Conservation (phyloP, 2,329 filamentous ascomycete genomes). For the Cladosporium velox region DNA sequence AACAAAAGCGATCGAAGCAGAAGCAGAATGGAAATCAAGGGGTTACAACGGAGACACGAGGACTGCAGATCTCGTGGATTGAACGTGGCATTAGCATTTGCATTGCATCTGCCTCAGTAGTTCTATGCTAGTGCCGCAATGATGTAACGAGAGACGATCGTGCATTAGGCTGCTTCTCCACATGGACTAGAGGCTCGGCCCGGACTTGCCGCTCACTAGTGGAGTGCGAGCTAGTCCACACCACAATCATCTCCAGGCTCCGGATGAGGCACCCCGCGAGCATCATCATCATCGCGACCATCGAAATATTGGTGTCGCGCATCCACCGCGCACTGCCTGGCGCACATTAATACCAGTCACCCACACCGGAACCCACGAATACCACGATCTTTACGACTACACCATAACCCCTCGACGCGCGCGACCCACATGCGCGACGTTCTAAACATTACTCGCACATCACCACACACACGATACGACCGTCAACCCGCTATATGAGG, state of each 20-base stretch:
- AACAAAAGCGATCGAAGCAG: too few relatives aligned
- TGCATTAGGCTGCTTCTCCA: not conserved
- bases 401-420: not conserved
- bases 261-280: constrained; percentile 1
- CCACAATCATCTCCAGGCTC: not conserved
- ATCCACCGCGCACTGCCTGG: not conserved
- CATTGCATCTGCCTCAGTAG: not conserved
- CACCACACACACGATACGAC: constrained; percentile 5
- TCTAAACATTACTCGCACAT: not conserved
- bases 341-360: constrained; percentile 2
- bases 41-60: not conserved
- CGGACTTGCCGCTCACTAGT: not conserved
- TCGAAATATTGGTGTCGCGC: not conserved
- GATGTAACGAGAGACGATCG: not conserved
- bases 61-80: not conserved
- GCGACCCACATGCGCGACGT: not conserved
- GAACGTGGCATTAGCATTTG: not conserved
- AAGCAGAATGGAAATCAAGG: not conserved
- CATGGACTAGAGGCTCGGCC: not conserved
- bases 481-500: not conserved
- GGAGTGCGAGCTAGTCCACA: not conserved
- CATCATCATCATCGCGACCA: not conserved
- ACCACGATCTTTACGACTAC: constrained; percentile 8
- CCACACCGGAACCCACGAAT: not conserved
- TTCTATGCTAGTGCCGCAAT: not conserved